Evolutionary conservation across 441 rosid species (phyloP), one percentile per base, ranked within the genome.

Genomic region (Sinapis alba): DNA sequence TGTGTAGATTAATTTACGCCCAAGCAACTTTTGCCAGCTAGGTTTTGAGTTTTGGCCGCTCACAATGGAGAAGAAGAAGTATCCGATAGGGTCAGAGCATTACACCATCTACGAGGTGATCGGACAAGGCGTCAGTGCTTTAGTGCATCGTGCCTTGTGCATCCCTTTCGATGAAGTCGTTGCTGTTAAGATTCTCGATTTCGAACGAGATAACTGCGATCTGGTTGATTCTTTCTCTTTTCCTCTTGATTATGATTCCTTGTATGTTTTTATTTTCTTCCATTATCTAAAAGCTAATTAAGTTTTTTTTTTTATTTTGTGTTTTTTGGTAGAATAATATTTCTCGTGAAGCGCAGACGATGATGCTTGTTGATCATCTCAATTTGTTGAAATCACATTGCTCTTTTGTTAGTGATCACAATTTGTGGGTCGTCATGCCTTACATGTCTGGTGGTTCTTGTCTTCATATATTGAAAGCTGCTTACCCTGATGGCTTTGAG

Each of bases 381-480:
- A 96, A 93, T 83, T 90, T 96, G 68, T 92, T 96, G 79, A 90
- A 88, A 79, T 93, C 99, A 3, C 91, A 90, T 69, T 96, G 99
- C 75, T 96, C 99, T 11, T 96, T 96, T 69, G 99, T 93, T 69
- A 89, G 75, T 58, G 98, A 90, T 64, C 99, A 96, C 64, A 96
- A 84, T 79, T 66, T 96, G 73, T 96, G 99, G 99, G 95, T 96
- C 58, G 90, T 91, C 60, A 96, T 96, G 99, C 98, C 99, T 20
- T 96, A 80, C 83, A 96, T 96, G 98, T 72, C 99, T 67, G 99
- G 98, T 47, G 99, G 99, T 30, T 96, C 99, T 68, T 96, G 98
- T 80, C 98, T 92, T 78, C 99, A 95, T 81, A 91, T 95, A 54
- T 75, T 95, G 72, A 95, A 95, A 86, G 99, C 99, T 70, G 97